phyloP scores from a whole-genome alignment of 2,329 filamentous ascomycete species.

The Fusarium sambucinum region DNA sequence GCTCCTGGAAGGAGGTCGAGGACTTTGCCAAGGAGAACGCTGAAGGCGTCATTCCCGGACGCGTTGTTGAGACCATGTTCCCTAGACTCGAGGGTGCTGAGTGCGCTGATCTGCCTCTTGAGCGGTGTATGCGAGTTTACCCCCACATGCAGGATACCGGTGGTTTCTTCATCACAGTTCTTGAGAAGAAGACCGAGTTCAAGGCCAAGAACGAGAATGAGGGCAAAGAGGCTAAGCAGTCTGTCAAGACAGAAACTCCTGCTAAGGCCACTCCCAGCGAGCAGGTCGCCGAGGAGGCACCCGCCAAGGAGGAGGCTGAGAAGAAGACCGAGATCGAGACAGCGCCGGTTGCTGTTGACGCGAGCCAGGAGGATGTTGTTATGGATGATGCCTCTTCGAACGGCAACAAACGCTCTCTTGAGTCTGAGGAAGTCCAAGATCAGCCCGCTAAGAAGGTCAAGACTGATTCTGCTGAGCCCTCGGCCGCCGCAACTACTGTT shows the following conservation, averaged over 20 bases:
- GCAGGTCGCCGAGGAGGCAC: slow-evolving; percentile 35
- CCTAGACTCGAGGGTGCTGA: slow-evolving; percentile 67
- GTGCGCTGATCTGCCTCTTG: slow-evolving; percentile 77
- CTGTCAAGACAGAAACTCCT: slow-evolving; percentile 33
- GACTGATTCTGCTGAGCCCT: slow-evolving; percentile 50
- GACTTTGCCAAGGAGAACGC: slow-evolving; percentile 72
- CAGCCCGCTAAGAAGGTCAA: slow-evolving; percentile 64
- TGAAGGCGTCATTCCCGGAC: slow-evolving; percentile 68
- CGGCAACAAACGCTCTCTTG: slow-evolving; percentile 54
- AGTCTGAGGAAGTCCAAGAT: slow-evolving; percentile 53
- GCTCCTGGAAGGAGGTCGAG: slow-evolving; percentile 84
- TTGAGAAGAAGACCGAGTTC: slow-evolving; percentile 92
- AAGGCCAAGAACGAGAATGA: slow-evolving; percentile 78
- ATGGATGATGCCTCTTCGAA: slow-evolving; percentile 50
- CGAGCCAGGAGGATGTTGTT: slow-evolving; percentile 47
- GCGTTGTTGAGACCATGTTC: slow-evolving; percentile 87
- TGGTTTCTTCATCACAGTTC: slow-evolving; percentile 95
- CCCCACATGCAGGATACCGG: slow-evolving; percentile 96
- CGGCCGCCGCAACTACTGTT: slow-evolving; percentile 39
- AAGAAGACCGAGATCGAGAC: slow-evolving; percentile 45
- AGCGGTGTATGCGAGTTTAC: slow-evolving; percentile 93
- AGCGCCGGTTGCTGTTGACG: slow-evolving; percentile 12
- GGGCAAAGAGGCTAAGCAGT: slow-evolving; percentile 41
- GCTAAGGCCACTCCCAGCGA: slow-evolving; percentile 28
- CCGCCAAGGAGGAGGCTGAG: slow-evolving; percentile 50